These are phyloP conservation scores for Ricinus communis DNA, from an alignment of 345 rosid species.

Conservation along the genomic window DNA sequence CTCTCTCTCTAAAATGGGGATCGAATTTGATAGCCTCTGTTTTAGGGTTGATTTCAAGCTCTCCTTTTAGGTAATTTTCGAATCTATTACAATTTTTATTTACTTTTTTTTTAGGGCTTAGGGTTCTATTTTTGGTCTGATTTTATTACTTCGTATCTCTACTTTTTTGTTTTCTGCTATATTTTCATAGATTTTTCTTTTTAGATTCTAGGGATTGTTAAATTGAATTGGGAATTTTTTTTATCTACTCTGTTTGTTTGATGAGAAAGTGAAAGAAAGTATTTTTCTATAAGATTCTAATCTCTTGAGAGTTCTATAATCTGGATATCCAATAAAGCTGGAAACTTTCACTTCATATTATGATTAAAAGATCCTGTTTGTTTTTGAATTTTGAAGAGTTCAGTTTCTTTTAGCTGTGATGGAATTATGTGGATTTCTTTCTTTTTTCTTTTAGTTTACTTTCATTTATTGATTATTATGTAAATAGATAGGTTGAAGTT, in stretches of 20 bases:
- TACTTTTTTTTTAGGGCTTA: constrained; percentile 10
- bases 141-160: constrained; percentile 33
- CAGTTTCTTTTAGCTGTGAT: background rate
- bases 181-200: constrained; percentile 2
- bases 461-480: background rate
- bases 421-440: background rate
- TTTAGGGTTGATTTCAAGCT: constrained; percentile 31
- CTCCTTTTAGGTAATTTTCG: constrained; percentile 38
- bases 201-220: constrained; percentile 27
- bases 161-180: constrained; percentile 10
- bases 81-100: background rate
- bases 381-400: too few relatives aligned
- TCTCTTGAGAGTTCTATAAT: background rate
- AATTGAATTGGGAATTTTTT: constrained; percentile 1
- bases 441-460: background rate
- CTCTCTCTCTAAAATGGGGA: constrained; percentile 30
- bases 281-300: background rate
- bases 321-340: background rate
- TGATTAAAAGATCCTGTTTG: background rate
- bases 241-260: background rate
- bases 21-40: constrained; percentile 32
- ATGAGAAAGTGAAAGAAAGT: background rate
- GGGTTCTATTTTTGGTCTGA: constrained; percentile 18
- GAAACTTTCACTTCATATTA: background rate
- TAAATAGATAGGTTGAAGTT: background rate